Percentiles rank a stretch among this genome's conserved stretches.
Evolutionary conservation across 805 yeast species (phyloP).

Genomic region (Komagataella pseudopastoris): DNA sequence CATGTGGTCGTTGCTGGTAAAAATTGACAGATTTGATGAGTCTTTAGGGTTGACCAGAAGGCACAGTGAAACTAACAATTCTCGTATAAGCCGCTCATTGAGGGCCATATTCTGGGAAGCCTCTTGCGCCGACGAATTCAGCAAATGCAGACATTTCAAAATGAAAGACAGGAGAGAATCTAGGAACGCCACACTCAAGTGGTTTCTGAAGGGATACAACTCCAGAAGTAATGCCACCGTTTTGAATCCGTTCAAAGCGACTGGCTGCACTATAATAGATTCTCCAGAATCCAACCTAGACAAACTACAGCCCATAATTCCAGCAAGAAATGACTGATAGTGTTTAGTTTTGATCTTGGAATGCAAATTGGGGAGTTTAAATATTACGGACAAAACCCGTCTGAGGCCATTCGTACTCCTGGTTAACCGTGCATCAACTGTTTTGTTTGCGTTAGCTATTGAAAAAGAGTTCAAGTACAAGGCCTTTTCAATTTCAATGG

Average conservation of each 20-base stretch:
- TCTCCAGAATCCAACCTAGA: neutral
- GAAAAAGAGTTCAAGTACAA: slow-evolving; percentile 10
- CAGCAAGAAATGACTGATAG: neutral
- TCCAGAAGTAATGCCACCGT: neutral
- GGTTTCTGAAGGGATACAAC: neutral
- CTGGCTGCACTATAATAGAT: slow-evolving; percentile 1
- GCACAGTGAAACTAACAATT: neutral
- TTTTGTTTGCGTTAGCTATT: slow-evolving; percentile 8
- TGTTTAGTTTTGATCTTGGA: neutral
- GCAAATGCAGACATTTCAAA: neutral
- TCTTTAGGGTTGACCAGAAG: neutral
- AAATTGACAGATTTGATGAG: neutral
- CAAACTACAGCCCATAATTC: neutral
- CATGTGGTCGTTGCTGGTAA: neutral
- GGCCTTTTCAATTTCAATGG: slow-evolving; percentile 9
- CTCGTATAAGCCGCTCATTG: neutral
- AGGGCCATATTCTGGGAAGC: neutral
- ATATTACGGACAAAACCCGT: slow-evolving; percentile 6
- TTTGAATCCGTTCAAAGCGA: slow-evolving; percentile 1
- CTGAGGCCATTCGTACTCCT: slow-evolving; percentile 9
- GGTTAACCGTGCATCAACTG: slow-evolving; percentile 11
- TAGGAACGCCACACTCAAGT: neutral
- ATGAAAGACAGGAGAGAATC: neutral
- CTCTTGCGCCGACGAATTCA: neutral
- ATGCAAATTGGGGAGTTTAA: slow-evolving; percentile 4